Conservation (phyloP, 1,284 basidiomycete species). For the Fomitiporia mediterranea region DNA sequence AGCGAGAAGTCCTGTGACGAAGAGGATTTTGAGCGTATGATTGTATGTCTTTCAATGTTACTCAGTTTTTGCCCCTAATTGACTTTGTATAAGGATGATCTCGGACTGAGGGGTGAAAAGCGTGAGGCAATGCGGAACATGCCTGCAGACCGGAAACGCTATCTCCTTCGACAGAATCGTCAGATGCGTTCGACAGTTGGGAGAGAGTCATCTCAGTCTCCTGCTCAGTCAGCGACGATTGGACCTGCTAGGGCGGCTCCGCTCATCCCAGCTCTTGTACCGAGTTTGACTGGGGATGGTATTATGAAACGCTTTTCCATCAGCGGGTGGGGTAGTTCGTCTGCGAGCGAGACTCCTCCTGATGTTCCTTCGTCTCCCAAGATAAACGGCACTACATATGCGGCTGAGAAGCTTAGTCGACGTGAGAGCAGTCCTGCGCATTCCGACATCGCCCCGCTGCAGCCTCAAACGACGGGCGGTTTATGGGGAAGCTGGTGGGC, state of each 20-base stretch:
- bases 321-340: constrained; percentile 27
- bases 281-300: constrained; percentile 65
- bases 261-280: constrained; percentile 55
- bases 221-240: constrained; percentile 47
- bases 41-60: constrained; percentile 42
- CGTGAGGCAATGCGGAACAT: constrained; percentile 64
- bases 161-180: constrained; percentile 56
- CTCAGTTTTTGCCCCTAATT: constrained; percentile 1
- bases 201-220: constrained; percentile 30
- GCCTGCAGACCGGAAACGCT: constrained; percentile 61
- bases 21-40: constrained; percentile 52
- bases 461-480: constrained; percentile 67
- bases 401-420: constrained; percentile 20
- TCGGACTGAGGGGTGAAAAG: constrained; percentile 69
- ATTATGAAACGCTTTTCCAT: constrained; percentile 75
- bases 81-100: constrained; percentile 48
- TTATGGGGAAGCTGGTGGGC: constrained; percentile 73
- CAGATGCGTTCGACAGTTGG: constrained; percentile 29
- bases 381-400: constrained; percentile 30
- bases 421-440: constrained; percentile 26
- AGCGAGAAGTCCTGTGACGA: constrained; percentile 37
- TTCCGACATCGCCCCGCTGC: constrained; percentile 35
- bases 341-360: constrained; percentile 25
- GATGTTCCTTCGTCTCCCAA: constrained; percentile 34
- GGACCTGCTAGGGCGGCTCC: constrained; percentile 54